phyloP scores from a whole-genome alignment of 2,329 filamentous ascomycete genomes.

The Gliomastix tumulicola region DNA sequence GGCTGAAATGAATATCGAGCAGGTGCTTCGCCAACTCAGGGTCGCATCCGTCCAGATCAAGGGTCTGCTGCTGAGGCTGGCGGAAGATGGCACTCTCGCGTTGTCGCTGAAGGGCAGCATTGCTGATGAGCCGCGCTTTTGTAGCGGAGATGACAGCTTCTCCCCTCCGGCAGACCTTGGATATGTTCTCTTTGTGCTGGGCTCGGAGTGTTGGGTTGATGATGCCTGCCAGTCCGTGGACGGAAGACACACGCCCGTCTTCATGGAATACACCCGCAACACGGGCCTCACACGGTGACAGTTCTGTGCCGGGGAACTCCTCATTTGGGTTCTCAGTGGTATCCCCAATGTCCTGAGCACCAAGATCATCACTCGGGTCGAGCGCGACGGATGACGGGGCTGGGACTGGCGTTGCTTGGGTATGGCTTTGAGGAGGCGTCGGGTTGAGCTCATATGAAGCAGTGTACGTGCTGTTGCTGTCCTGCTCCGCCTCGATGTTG shows the following conservation, averaged over 20 bases:
- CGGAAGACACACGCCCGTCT: conserved; percentile 23
- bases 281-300: conserved; percentile 24
- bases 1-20: conserved; percentile 28
- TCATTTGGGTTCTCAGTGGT: no score
- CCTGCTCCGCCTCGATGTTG: conserved; percentile 16
- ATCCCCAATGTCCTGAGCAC: neutral
- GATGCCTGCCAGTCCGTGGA: conserved; percentile 24
- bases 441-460: neutral
- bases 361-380: no score
- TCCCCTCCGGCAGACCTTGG: conserved; percentile 15
- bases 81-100: conserved; percentile 20
- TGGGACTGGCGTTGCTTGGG: no score
- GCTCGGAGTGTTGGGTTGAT: conserved; percentile 20
- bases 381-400: no score
- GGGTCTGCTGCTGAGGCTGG: conserved; percentile 15
- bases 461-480: conserved; percentile 7
- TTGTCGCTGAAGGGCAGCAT: conserved; percentile 23
- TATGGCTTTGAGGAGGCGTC: no score
- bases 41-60: conserved; percentile 24
- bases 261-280: conserved; percentile 25
- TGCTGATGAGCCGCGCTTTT: conserved; percentile 24
- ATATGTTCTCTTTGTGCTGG: conserved; percentile 18
- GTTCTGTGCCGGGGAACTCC: conserved; percentile 11
- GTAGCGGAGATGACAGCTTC: conserved; percentile 17
- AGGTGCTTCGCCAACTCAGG: conserved; percentile 26